Evolutionary conservation across 192 early-diverging fungal genomes (phyloP).

Genomic region (Backusella morwellensis): DNA sequence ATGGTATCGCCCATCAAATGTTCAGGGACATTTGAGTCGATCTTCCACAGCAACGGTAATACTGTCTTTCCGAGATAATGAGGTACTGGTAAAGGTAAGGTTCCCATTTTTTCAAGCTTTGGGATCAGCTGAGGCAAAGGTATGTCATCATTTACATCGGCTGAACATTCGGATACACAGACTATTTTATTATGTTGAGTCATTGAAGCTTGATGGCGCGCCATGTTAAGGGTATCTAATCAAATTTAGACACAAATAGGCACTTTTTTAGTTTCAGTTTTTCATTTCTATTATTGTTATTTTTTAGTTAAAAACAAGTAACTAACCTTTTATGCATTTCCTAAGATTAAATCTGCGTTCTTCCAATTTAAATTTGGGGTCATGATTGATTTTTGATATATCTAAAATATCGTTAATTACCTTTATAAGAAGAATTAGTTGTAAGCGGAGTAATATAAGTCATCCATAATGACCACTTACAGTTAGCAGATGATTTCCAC

Average conservation of each 20-base stretch:
- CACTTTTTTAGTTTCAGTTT: background rate
- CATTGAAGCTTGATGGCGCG: conserved; percentile 37
- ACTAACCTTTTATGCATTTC: conserved; percentile 56
- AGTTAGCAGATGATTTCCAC: conserved; percentile 55
- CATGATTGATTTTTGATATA: conserved; percentile 54
- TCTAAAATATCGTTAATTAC: conserved; percentile 57
- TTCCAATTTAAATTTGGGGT: conserved; percentile 52
- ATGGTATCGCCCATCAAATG: conserved; percentile 53
- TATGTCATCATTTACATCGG: conserved; percentile 28
- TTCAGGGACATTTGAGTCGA: conserved; percentile 49
- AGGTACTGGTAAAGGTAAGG: conserved; percentile 8
- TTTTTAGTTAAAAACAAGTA: conserved; percentile 5
- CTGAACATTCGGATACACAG: conserved; percentile 31
- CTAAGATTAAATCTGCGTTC: conserved; percentile 45
- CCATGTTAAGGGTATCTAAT: conserved; percentile 40
- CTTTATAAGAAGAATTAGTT: conserved; percentile 20
- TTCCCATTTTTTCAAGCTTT: conserved; percentile 4
- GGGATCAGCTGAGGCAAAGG: conserved; percentile 24
- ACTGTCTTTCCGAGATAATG: conserved; percentile 19
- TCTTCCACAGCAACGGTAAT: conserved; percentile 49
- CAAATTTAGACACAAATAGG: conserved; percentile 3
- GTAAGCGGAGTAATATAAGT: background rate
- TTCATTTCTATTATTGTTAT: conserved; percentile 3
- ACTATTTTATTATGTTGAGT: conserved; percentile 32
- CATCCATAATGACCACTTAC: conserved; percentile 26